A percentile compares a stretch with the other conserved stretches of the same genome.
These are phyloP conservation scores for Xylaria castorea DNA, from an alignment of 495 filamentous ascomycete species.

Conservation along the genomic window DNA sequence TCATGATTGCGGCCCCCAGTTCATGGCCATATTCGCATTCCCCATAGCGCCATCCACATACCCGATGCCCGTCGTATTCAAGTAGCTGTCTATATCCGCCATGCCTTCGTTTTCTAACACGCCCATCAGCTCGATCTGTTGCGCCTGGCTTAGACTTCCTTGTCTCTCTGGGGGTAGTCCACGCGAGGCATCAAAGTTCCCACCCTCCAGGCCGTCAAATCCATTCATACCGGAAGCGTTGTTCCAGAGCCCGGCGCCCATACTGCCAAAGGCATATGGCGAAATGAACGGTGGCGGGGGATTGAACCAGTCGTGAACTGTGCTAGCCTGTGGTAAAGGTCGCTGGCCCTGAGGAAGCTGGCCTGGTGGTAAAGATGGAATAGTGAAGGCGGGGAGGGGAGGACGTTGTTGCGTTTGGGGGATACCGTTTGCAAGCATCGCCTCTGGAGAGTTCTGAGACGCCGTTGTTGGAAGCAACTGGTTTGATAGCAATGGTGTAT, in stretches of 20 bases:
- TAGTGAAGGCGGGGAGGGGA: slow-evolving; percentile 45
- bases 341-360: slow-evolving; percentile 46
- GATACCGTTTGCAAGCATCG: slow-evolving; percentile 32
- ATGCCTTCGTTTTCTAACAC: slow-evolving; percentile 69
- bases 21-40: slow-evolving; percentile 30
- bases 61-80: slow-evolving; percentile 51
- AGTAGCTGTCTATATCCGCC: slow-evolving; percentile 66
- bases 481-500: slow-evolving; percentile 34
- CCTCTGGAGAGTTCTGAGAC: slow-evolving; percentile 38
- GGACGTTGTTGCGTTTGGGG: slow-evolving; percentile 34
- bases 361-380: slow-evolving; percentile 43
- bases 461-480: slow-evolving; percentile 35
- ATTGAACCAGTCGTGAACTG: slow-evolving; percentile 51
- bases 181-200: slow-evolving; percentile 36
- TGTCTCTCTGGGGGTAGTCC: slow-evolving; percentile 53
- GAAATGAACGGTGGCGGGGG: slow-evolving; percentile 61
- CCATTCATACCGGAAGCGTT: slow-evolving; percentile 44
- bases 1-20: slow-evolving; percentile 34
- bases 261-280: slow-evolving; percentile 56
- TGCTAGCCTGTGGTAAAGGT: slow-evolving; percentile 43
- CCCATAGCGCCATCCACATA: slow-evolving; percentile 32
- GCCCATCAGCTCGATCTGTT: slow-evolving; percentile 74
- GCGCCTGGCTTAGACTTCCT: slow-evolving; percentile 71
- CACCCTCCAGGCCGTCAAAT: slow-evolving; percentile 40
- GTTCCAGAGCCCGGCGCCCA: slow-evolving; percentile 54